Base-by-base conservation (phyloP, 371 early-diverging fungal species). In the Mucor mucedo region DNA sequence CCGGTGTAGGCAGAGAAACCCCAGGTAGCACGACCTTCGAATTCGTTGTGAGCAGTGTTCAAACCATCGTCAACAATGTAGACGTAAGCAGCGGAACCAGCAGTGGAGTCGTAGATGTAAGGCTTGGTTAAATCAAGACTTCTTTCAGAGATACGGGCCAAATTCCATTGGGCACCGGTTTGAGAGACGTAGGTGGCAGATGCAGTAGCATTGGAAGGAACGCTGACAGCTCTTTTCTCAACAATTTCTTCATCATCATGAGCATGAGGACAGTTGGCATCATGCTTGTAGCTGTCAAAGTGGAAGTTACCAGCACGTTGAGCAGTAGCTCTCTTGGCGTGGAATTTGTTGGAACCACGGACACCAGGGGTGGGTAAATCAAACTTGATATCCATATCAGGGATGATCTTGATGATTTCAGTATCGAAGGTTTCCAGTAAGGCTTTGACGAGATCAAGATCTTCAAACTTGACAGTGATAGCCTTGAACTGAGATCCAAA, bases 21-120 rank as follows among this genome's bases (percentile, higher is more conserved):
- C 97, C 97, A 98, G 86, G 96, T 94, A 78, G 90, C 91, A 75
- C 97, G 91, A 83, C 94, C 84, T 80, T 91, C 88, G 84, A 90
- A 87, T 70, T 95, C 97, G 83, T 95, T 91, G 70, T 21, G 21
- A 21, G 21, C 21, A 21, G 21, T 21, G 21, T 21, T 21, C 21
- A 90, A 87, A 71, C 90, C 88, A 67, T 89, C 88, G 85, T 93
- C 90, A 70, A 93, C 94, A 65, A 88, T 87, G 87, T 94, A 94
- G 77, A 91, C 85, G 57, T 85, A 90, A 55, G 88, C 89, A 61
- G 86, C 80, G 21, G 21, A 0, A 21, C 21, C 21, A 21, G 21
- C 21, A 21, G 21, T 21, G 21, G 21, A 21, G 21, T 21, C 21
- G 21, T 21, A 21, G 21, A 21, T 21, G 21, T 21, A 21, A 21